These are phyloP conservation scores for Malus asiatica DNA, from an alignment of 306 rosid species.

Conservation along the genomic window DNA sequence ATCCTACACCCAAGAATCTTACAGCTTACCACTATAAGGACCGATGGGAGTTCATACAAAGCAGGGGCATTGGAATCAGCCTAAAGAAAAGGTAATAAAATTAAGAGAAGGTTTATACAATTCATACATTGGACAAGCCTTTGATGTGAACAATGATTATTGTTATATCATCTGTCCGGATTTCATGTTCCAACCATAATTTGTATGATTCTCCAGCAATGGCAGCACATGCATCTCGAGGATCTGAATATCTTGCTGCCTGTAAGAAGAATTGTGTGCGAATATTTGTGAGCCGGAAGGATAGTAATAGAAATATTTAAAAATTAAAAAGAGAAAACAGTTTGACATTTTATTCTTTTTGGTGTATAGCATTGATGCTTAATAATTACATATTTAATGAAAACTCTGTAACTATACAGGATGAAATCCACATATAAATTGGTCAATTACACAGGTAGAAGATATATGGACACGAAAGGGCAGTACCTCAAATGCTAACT, in stretches of 20 bases:
- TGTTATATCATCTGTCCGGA: conserved; percentile 93
- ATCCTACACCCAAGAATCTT: neutral
- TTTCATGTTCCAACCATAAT: conserved; percentile 80
- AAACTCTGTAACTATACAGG: neutral
- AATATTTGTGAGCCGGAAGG: conserved; percentile 18
- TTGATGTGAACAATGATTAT: conserved; percentile 83
- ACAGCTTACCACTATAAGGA: neutral
- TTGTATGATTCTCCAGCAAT: conserved; percentile 96
- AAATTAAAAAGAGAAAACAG: neutral
- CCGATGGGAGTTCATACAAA: neutral
- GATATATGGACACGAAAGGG: neutral
- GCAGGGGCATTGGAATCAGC: conserved; percentile 1
- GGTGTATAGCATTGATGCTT: neutral
- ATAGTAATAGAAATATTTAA: neutral
- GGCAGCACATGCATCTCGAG: conserved; percentile 97
- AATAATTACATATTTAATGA: neutral
- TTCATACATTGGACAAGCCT: conserved; percentile 73
- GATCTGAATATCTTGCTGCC: conserved; percentile 85
- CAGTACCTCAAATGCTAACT: neutral
- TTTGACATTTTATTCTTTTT: neutral
- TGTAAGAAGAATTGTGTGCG: conserved; percentile 24
- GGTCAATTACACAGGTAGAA: neutral
- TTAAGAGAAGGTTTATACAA: conserved; percentile 13
- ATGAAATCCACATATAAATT: neutral
- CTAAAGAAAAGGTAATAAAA: neutral